Evolutionary conservation across 306 rosid genomes (phyloP).

Genomic region (Quercus agrifolia): DNA sequence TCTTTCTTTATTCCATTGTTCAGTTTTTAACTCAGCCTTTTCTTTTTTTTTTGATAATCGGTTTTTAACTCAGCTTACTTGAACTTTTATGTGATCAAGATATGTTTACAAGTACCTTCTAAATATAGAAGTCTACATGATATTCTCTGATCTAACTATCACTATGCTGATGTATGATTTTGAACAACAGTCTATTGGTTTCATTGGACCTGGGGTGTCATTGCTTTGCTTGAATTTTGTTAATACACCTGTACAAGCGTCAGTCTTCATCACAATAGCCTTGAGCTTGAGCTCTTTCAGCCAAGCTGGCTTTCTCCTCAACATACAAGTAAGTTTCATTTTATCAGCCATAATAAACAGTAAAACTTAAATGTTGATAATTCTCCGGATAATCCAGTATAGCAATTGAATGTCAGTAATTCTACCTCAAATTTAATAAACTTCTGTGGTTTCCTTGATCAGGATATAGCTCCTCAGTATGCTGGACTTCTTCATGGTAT

Average conservation of each 20-base stretch:
- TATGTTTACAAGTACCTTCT: neutral
- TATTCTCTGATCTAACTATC: neutral
- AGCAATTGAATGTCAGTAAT: neutral
- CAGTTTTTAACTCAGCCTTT: neutral
- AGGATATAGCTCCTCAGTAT: conserved; percentile 92
- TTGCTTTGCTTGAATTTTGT: conserved; percentile 77
- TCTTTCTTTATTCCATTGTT: neutral
- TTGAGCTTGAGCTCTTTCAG: conserved; percentile 93
- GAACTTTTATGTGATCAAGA: neutral
- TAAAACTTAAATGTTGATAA: neutral
- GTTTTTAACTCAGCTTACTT: neutral
- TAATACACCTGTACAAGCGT: conserved; percentile 59
- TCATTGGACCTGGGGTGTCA: conserved; percentile 78
- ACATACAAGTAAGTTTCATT: conserved; percentile 67
- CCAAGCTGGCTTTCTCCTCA: conserved; percentile 93
- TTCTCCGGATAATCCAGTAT: neutral
- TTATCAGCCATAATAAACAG: neutral
- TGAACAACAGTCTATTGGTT: conserved; percentile 67
- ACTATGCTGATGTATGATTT: conserved; percentile 13
- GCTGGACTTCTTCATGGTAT: conserved; percentile 93
- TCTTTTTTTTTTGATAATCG: no score
- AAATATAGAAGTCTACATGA: neutral
- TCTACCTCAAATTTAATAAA: neutral
- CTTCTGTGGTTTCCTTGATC: conserved; percentile 26
- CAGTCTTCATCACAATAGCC: conserved; percentile 63